phyloP scores from a whole-genome alignment of 495 filamentous ascomycete species.

The Penicillium tannophilum region DNA sequence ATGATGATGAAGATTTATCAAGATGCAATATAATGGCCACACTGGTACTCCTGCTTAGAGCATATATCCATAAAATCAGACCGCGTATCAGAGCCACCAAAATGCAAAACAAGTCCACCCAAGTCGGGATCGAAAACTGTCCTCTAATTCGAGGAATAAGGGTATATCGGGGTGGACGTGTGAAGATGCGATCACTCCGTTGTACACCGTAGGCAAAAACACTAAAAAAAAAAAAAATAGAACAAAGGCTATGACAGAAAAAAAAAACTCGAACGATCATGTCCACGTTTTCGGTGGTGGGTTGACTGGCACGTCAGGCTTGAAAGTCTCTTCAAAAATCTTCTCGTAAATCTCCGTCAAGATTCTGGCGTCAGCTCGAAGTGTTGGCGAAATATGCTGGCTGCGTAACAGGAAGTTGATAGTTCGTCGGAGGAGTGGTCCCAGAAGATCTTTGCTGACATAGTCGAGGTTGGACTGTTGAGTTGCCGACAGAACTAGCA shows the following conservation, averaged over 20 bases:
- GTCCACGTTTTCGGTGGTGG: neutral
- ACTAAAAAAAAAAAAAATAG: neutral
- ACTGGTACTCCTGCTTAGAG: conserved; percentile 8
- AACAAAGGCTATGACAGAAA: conserved; percentile 14
- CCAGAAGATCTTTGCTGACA: conserved; percentile 54
- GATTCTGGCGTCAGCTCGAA: conserved; percentile 67
- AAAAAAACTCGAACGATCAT: conserved; percentile 11
- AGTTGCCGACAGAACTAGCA: conserved; percentile 82
- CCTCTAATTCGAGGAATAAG: neutral
- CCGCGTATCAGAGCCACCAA: conserved; percentile 11
- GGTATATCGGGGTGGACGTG: neutral
- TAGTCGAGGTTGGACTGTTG: conserved; percentile 62
- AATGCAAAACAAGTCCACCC: conserved; percentile 16
- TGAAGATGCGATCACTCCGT: neutral
- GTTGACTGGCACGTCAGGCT: conserved; percentile 22
- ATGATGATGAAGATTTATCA: neutral
- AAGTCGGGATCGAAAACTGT: neutral
- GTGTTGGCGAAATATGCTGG: conserved; percentile 64
- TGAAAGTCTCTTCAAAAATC: conserved; percentile 37
- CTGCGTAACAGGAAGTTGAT: conserved; percentile 68
- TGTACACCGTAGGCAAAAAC: neutral
- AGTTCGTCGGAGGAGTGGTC: conserved; percentile 57
- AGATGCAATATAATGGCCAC: conserved; percentile 8
- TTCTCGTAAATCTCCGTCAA: conserved; percentile 62
- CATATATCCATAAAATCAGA: conserved; percentile 4